Conservation (phyloP, 306 rosid species). For the Cucurbita maxima region DNA sequence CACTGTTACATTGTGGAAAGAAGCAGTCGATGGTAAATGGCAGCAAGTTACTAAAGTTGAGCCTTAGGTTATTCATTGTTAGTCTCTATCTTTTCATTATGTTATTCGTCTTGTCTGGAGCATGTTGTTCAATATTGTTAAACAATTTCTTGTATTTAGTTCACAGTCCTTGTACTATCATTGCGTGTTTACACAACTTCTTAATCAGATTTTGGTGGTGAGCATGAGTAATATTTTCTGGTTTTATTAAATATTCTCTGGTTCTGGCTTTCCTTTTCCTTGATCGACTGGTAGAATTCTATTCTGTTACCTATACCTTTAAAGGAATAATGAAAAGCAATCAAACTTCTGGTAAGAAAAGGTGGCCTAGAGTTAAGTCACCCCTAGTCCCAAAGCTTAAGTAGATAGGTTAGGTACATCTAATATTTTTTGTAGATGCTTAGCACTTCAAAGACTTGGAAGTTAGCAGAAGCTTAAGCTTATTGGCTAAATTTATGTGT, state of each 20-base stretch:
- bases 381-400: no score
- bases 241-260: neutral
- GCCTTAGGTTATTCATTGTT: conserved; percentile 30
- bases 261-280: neutral
- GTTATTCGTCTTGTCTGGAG: neutral
- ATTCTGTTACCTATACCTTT: neutral
- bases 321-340: neutral
- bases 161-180: neutral
- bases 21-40: conserved; percentile 92
- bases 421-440: no score
- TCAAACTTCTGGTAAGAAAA: neutral
- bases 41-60: conserved; percentile 75
- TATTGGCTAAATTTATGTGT: neutral
- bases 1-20: conserved; percentile 76
- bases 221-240: neutral
- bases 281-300: neutral
- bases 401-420: no score
- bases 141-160: neutral
- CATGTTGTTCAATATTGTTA: conserved; percentile 1
- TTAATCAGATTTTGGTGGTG: neutral
- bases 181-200: neutral
- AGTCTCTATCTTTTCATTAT: neutral
- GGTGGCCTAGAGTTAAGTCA: no score
- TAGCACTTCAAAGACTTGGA: no score
- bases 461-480: neutral